A percentile compares a stretch with the other conserved stretches of the same genome.
Conservation (phyloP, 805 yeast genomes). For the Yarrowia divulgata region DNA sequence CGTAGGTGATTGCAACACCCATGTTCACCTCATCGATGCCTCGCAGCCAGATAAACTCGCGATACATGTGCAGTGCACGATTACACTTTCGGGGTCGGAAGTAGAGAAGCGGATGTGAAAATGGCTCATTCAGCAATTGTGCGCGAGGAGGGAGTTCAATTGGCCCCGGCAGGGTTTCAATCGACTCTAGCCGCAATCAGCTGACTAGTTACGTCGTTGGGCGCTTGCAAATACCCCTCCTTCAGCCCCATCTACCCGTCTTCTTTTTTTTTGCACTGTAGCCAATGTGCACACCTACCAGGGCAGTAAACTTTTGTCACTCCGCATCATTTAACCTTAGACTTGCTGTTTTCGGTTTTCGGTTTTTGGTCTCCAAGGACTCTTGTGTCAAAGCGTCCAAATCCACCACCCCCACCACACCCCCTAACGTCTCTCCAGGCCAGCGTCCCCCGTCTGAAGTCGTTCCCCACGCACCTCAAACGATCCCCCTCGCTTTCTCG, state of each 20-base stretch:
- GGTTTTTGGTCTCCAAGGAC: too few relatives aligned
- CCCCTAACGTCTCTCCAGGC: background rate
- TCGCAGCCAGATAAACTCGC: background rate
- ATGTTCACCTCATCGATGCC: constrained; percentile 1
- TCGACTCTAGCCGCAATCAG: too few relatives aligned
- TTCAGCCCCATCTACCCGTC: too few relatives aligned
- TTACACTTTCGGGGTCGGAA: constrained; percentile 25
- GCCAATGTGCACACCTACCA: background rate
- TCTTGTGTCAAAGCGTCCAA: background rate
- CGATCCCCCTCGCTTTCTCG: background rate
- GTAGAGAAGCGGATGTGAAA: background rate
- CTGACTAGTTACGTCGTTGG: too few relatives aligned
- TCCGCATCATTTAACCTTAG: constrained; percentile 24
- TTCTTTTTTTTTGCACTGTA: too few relatives aligned
- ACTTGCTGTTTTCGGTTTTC: constrained; percentile 12
- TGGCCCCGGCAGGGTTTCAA: too few relatives aligned
- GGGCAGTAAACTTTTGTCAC: background rate
- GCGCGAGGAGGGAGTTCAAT: background rate
- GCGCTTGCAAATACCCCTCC: too few relatives aligned
- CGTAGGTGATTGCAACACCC: too few relatives aligned
- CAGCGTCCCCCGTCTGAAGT: background rate
- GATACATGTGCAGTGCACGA: constrained; percentile 22
- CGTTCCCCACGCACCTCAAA: background rate
- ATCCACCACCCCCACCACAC: too few relatives aligned
- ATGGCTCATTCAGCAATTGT: constrained; percentile 9